phyloP scores from a whole-genome alignment of 306 rosid genomes.

The Hippophae gyantsensis region DNA sequence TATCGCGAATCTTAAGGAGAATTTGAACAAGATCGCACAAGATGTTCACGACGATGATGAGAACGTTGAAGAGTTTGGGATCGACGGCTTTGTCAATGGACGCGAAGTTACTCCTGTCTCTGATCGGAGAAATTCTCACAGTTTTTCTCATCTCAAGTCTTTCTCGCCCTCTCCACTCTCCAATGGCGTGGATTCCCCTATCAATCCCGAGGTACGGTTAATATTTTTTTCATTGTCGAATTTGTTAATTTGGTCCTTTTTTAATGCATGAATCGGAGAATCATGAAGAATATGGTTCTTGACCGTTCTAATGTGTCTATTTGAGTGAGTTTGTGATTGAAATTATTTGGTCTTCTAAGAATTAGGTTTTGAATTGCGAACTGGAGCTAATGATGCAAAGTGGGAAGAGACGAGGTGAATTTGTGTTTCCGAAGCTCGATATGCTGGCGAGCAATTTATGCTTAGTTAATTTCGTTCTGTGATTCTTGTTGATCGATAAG shows the following conservation, averaged over 20 bases:
- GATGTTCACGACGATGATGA: constrained; percentile 70
- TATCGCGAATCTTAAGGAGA: constrained; percentile 80
- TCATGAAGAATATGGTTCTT: neutral
- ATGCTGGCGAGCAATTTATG: too few species aligned
- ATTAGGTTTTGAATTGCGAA: neutral
- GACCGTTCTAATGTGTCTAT: too few species aligned
- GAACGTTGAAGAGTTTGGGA: constrained; percentile 43
- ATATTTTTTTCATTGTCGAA: neutral
- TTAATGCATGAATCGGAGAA: constrained; percentile 2
- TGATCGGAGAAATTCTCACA: constrained; percentile 65
- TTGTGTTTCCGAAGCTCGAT: too few species aligned
- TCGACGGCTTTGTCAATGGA: constrained; percentile 28
- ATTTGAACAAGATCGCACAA: constrained; percentile 72
- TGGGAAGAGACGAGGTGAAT: too few species aligned
- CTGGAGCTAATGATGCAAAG: too few species aligned
- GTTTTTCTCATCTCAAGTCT: constrained; percentile 41
- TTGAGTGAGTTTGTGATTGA: neutral
- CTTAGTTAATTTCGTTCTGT: too few species aligned
- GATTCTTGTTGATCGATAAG: too few species aligned
- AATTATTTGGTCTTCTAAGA: neutral
- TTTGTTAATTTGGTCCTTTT: neutral
- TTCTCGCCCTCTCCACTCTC: constrained; percentile 35
- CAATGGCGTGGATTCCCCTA: constrained; percentile 44
- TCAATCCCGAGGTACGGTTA: constrained; percentile 43
- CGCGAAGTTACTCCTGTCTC: constrained; percentile 31